These are phyloP conservation scores for Fusarium verrucosum DNA, from an alignment of 2,329 filamentous ascomycete genomes.

Conservation along the genomic window DNA sequence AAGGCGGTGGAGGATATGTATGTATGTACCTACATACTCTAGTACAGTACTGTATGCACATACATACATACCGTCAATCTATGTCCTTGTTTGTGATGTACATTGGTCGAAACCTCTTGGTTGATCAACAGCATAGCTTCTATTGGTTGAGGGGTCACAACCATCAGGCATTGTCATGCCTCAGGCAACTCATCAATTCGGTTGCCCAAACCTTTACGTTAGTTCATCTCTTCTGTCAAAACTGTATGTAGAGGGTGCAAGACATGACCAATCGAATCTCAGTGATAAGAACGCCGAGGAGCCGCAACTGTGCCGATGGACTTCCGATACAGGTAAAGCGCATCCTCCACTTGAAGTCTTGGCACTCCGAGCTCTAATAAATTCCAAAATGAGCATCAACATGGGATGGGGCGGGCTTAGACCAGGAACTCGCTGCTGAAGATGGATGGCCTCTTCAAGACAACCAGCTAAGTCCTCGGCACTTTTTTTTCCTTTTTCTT, in stretches of 20 bases:
- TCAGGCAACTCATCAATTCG: conserved; percentile 19
- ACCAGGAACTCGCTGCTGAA: conserved; percentile 2
- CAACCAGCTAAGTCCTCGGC: background rate
- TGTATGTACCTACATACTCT: no score
- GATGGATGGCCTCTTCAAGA: background rate
- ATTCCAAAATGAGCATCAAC: background rate
- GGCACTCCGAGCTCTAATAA: conserved; percentile 8
- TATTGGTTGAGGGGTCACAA: conserved; percentile 11
- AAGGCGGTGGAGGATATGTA: conserved; percentile 34
- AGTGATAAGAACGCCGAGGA: conserved; percentile 35
- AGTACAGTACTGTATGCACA: no score
- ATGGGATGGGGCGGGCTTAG: conserved; percentile 1
- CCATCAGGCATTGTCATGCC: background rate
- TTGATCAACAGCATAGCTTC: conserved; percentile 10
- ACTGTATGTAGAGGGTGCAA: conserved; percentile 9
- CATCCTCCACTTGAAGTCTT: conserved; percentile 23
- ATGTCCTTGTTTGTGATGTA: conserved; percentile 15
- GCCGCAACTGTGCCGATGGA: conserved; percentile 34
- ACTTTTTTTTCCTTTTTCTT: background rate
- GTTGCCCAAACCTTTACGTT: background rate
- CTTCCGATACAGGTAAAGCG: conserved; percentile 38
- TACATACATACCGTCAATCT: conserved; percentile 19
- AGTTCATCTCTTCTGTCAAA: conserved; percentile 20
- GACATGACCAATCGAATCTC: conserved; percentile 17
- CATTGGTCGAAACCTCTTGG: conserved; percentile 15